These are phyloP conservation scores for Phycomyces blakesleeanus DNA, from an alignment of 192 early-diverging fungal species.

Conservation along the genomic window DNA sequence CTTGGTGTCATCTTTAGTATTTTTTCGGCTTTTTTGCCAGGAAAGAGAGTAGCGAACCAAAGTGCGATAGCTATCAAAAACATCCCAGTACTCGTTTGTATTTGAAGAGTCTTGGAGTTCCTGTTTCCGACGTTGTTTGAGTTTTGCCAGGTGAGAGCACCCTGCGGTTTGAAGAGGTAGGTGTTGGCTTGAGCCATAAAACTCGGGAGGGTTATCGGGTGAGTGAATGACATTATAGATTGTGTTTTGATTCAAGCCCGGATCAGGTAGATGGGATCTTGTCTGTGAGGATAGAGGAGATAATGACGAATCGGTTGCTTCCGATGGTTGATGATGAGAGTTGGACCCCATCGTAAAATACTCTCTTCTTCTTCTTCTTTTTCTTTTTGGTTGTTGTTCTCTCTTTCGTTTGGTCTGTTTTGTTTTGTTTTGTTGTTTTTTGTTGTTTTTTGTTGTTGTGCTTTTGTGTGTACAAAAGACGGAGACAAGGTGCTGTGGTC, in stretches of 20 bases:
- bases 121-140: slow-evolving; percentile 9
- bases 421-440: neutral
- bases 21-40: slow-evolving; percentile 2
- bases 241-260: slow-evolving; percentile 9
- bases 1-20: slow-evolving; percentile 6
- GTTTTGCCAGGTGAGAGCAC: slow-evolving; percentile 19
- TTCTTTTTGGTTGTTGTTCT: neutral
- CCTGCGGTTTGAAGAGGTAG: slow-evolving; percentile 7
- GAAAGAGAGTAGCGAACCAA: slow-evolving; percentile 18
- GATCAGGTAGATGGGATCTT: neutral
- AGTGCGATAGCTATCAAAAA: slow-evolving; percentile 17
- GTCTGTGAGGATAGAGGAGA: neutral
- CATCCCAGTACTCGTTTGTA: slow-evolving; percentile 1
- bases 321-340: neutral
- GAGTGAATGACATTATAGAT: slow-evolving; percentile 28
- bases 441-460: too few species aligned
- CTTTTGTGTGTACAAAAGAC: too few species aligned
- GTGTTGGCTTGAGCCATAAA: slow-evolving; percentile 11
- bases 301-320: neutral
- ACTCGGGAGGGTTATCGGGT: slow-evolving; percentile 15
- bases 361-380: neutral
- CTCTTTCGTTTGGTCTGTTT: neutral
- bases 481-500: too few species aligned
- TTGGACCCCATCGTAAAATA: neutral
- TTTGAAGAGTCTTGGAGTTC: neutral